Base-by-base conservation (phyloP, 2,329 filamentous ascomycete species). In the Hirsutella minnesotensis region DNA sequence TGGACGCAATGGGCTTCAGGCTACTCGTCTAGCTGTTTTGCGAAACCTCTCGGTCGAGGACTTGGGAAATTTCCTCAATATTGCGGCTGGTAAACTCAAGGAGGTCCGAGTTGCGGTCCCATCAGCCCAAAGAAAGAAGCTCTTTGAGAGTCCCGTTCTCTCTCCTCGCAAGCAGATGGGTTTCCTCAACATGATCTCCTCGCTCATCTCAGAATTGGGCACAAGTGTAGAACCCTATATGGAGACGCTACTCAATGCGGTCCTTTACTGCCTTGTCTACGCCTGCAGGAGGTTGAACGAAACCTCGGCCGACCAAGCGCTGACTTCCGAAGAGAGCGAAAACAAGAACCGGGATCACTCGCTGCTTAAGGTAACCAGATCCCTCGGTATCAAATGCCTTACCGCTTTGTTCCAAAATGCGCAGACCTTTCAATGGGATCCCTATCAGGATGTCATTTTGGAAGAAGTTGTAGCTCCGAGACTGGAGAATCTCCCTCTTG, bases 161-260 rank as follows among this genome's bases (percentile, higher is more conserved):
- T 73, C 77, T 15, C 64, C 75, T 10, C 78, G 89, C 53, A 92
- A 89, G 60, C 90, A 95, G 60, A 75, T 92, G 45, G 92, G 94
- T 68, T 79, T 95, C 57, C 67, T 95, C 41, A 94, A 94, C 57
- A 92, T 96, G 86, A 72, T 92, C 40, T 81, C 88, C 46, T 80
- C 90, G 10, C 78, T 96, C 58, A 79, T 96, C 46, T 83, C 83
- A 44, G 87, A 92, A 42, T 74, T 96, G 30, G 87, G 89, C 42
- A 78, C 75, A 5, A 81, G 81, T 42, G 77, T 94, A 42, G 62
- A 70, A 3, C 74, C 79, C 0, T 90, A 85, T 52, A 73, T 82
- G 39, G 67, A 74, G 15, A 74, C 73, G 12, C 70, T 96, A 4
- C 69, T 90, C 47, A 80, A 90, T 52, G 77, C 87, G 1, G 72